Percentiles rank a stretch among this genome's conserved stretches.
Evolutionary conservation across 805 yeast species (phyloP).

Genomic region (Candida nonsorbophila): DNA sequence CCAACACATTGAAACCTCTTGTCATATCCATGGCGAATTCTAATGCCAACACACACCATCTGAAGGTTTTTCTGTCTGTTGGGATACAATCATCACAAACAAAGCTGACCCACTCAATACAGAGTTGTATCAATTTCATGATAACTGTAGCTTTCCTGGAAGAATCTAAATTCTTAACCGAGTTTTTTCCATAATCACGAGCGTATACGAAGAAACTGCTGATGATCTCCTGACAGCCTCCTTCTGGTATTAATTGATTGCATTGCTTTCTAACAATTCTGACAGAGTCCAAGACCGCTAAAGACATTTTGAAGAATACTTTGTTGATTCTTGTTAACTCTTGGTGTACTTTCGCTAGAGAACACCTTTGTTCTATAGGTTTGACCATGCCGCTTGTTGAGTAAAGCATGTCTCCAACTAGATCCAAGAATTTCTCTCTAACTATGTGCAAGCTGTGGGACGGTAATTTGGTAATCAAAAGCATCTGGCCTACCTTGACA

Average conservation of each 20-base stretch:
- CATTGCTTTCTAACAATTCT: constrained; percentile 50
- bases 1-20: constrained; percentile 79
- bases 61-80: constrained; percentile 81
- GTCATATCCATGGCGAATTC: constrained; percentile 97
- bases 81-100: constrained; percentile 94
- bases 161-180: constrained; percentile 59
- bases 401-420: constrained; percentile 50
- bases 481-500: constrained; percentile 61
- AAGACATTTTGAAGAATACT: constrained; percentile 61
- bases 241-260: constrained; percentile 42
- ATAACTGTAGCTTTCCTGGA: constrained; percentile 64
- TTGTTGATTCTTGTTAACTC: constrained; percentile 65
- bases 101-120: constrained; percentile 89
- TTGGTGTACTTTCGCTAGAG: constrained; percentile 64
- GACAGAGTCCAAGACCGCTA: constrained; percentile 59
- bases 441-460: constrained; percentile 48
- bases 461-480: constrained; percentile 70
- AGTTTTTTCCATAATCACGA: constrained; percentile 74
- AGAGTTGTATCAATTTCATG: constrained; percentile 63
- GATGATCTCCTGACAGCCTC: constrained; percentile 68
- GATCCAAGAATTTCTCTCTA: constrained; percentile 50
- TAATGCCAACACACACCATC: constrained; percentile 94
- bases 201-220: constrained; percentile 73
- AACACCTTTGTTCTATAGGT: constrained; percentile 61
- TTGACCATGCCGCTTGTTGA: constrained; percentile 24